A percentile compares a stretch with the other conserved stretches of the same genome.
Conservation (phyloP, 805 yeast species). For the Saccharomyces eubayanus region DNA sequence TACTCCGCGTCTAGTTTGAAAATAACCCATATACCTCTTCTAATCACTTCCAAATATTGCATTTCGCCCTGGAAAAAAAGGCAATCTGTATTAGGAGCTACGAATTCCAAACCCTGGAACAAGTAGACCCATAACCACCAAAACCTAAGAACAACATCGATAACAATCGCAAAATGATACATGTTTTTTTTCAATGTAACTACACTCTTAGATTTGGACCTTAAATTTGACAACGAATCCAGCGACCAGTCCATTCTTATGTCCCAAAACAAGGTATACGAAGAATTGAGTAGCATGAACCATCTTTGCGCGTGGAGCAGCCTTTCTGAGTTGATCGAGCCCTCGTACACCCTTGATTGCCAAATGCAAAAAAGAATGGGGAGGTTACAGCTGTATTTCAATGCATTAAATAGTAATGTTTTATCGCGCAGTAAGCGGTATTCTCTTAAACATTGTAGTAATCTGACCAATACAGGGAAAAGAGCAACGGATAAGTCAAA, state of each 20-base stretch:
- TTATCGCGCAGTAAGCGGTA: slow-evolving; percentile 36
- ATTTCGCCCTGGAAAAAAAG: slow-evolving; percentile 51
- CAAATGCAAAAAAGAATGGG: slow-evolving; percentile 42
- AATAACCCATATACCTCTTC: slow-evolving; percentile 88
- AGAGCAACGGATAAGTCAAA: slow-evolving; percentile 28
- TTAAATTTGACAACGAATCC: slow-evolving; percentile 35
- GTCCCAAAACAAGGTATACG: slow-evolving; percentile 86
- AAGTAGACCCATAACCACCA: slow-evolving; percentile 59
- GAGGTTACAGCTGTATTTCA: slow-evolving; percentile 63
- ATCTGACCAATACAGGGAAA: slow-evolving; percentile 66
- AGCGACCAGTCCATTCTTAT: slow-evolving; percentile 82
- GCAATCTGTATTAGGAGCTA: slow-evolving; percentile 36
- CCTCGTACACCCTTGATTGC: slow-evolving; percentile 11
- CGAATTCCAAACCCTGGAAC: slow-evolving; percentile 17
- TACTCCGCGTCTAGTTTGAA: slow-evolving; percentile 77
- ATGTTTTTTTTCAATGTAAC: slow-evolving; percentile 19
- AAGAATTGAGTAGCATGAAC: slow-evolving; percentile 54
- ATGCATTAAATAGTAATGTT: slow-evolving; percentile 58
- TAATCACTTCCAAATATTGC: slow-evolving; percentile 64
- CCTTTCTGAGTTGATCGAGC: slow-evolving; percentile 1
- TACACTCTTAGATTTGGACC: slow-evolving; percentile 5
- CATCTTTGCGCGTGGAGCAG: slow-evolving; percentile 23
- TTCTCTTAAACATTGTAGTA: slow-evolving; percentile 76
- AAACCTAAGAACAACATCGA: slow-evolving; percentile 63
- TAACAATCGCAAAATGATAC: slow-evolving; percentile 49